Evolutionary conservation across 192 early-diverging fungal species (phyloP).

Genomic region (Martensiomyces pterosporus): DNA sequence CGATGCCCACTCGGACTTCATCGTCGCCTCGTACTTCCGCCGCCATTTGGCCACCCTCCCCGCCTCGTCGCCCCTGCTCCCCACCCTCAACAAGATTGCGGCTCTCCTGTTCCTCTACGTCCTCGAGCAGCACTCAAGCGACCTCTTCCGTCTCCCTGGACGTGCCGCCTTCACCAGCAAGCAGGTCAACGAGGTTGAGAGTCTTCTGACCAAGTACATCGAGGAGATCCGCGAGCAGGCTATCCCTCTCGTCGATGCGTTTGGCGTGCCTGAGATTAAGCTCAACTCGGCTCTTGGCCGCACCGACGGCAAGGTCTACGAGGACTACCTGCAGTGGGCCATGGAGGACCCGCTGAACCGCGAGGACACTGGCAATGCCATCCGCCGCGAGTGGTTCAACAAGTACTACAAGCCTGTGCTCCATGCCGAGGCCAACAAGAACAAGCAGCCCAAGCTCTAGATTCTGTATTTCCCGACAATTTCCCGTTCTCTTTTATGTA

Average conservation of each 20-base stretch:
- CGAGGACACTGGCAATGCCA: constrained; percentile 15
- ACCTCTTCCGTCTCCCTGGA: constrained; percentile 61
- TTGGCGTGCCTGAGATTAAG: constrained; percentile 68
- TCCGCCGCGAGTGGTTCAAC: constrained; percentile 40
- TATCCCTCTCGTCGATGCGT: constrained; percentile 76
- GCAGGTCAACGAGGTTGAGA: constrained; percentile 53
- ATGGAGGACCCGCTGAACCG: constrained; percentile 71
- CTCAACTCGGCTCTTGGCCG: constrained; percentile 76
- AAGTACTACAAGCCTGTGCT: constrained; percentile 44
- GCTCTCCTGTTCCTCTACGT: constrained; percentile 57
- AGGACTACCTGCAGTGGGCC: constrained; percentile 69
- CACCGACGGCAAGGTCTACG: constrained; percentile 76
- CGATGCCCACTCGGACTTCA: constrained; percentile 73
- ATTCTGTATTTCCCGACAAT: background rate
- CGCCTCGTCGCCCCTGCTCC: constrained; percentile 26
- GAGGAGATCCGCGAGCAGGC: constrained; percentile 70
- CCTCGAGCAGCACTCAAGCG: constrained; percentile 56
- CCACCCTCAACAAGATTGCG: constrained; percentile 36
- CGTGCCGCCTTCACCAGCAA: constrained; percentile 52
- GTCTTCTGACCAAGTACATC: constrained; percentile 52
- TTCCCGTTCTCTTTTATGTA: constrained; percentile 1
- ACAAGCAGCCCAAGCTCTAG: constrained; percentile 18
- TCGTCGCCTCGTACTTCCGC: constrained; percentile 71
- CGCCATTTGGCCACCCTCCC: constrained; percentile 45
- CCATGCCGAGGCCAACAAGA: constrained; percentile 11